Conservation (phyloP, 345 rosid genomes). For the Euphorbia peplus region DNA sequence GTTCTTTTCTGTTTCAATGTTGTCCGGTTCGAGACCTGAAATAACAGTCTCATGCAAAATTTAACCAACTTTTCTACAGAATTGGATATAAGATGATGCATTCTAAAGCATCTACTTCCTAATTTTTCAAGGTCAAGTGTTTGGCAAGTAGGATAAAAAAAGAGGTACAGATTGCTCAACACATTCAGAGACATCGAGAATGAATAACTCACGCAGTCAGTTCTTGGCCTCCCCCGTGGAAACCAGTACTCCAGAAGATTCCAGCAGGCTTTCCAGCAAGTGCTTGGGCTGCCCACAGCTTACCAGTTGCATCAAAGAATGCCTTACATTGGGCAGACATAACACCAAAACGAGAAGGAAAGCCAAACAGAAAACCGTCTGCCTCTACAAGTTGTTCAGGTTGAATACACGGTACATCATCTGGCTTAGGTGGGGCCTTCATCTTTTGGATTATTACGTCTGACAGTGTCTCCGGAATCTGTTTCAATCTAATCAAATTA, state of each 20-base stretch:
- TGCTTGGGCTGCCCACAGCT: constrained; percentile 68
- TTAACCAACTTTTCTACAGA: not conserved
- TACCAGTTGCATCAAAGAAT: constrained; percentile 76
- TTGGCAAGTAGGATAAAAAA: not conserved
- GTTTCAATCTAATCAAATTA: constrained; percentile 10
- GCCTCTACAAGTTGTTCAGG: constrained; percentile 81
- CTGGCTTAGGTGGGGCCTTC: constrained; percentile 66
- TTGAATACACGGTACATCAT: constrained; percentile 69
- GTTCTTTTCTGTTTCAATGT: not conserved
- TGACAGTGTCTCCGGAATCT: constrained; percentile 80
- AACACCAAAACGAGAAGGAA: constrained; percentile 91
- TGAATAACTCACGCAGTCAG: constrained; percentile 75
- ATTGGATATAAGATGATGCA: not conserved
- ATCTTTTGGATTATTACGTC: constrained; percentile 61
- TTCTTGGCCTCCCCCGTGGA: constrained; percentile 95
- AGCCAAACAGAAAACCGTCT: constrained; percentile 88
- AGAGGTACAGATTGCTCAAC: not conserved
- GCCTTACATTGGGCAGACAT: constrained; percentile 92
- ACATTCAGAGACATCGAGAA: not conserved
- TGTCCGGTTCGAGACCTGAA: not conserved
- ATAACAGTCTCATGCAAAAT: not conserved
- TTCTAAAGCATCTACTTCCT: not conserved
- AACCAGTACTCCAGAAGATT: constrained; percentile 97
- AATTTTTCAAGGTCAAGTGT: not conserved
- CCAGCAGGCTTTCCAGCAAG: constrained; percentile 98